Conservation (phyloP, 1,284 basidiomycete genomes). For the Earliella scabrosa region DNA sequence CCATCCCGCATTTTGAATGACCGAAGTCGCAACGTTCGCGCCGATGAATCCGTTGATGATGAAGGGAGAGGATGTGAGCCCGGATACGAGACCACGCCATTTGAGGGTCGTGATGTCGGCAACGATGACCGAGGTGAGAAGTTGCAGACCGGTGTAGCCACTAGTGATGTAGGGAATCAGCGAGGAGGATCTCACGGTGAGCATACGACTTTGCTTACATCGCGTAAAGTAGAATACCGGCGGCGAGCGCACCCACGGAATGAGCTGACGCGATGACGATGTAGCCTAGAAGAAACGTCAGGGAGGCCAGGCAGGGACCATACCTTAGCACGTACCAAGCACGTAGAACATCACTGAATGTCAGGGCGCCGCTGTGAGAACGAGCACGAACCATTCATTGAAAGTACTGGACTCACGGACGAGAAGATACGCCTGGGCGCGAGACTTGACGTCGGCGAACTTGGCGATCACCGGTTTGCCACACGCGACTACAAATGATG, state of each 20-base stretch:
- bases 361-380: not conserved
- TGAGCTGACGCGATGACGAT: slow-evolving; percentile 70
- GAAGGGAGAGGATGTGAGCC: slow-evolving; percentile 70
- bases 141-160: slow-evolving; percentile 69
- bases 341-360: slow-evolving; percentile 59
- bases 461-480: slow-evolving; percentile 85
- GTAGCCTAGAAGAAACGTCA: slow-evolving; percentile 55
- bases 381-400: slow-evolving; percentile 44
- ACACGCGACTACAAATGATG: slow-evolving; percentile 56
- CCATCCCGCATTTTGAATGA: slow-evolving; percentile 66
- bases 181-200: not conserved
- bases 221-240: slow-evolving; percentile 52
- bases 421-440: slow-evolving; percentile 61
- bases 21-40: slow-evolving; percentile 65
- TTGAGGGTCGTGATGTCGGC: slow-evolving; percentile 82
- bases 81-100: slow-evolving; percentile 77
- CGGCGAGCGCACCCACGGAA: slow-evolving; percentile 47
- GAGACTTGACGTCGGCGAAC: slow-evolving; percentile 70
- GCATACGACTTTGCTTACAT: no score
- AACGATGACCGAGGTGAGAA: slow-evolving; percentile 76
- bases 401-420: slow-evolving; percentile 57
- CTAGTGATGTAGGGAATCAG: no score
- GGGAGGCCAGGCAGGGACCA: no score
- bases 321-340: slow-evolving; percentile 38
- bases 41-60: slow-evolving; percentile 73